Conservation (phyloP, 805 yeast genomes). For the Lipomyces japonicus region DNA sequence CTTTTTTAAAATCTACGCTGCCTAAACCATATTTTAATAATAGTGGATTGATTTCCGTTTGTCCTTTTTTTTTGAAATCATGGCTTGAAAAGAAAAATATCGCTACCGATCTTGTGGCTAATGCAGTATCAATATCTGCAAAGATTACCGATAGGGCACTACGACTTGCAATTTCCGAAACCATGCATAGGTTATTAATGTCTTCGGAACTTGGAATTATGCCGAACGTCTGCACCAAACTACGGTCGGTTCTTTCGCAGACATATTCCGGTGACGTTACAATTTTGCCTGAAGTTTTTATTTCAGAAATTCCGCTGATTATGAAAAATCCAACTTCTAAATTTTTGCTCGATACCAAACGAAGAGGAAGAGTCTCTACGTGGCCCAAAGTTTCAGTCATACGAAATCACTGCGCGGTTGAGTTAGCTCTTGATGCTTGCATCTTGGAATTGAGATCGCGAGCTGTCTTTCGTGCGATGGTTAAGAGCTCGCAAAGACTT, state of each 20-base stretch:
- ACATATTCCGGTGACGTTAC: conserved; percentile 92
- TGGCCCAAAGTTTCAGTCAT: conserved; percentile 90
- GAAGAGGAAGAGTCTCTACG: conserved; percentile 84
- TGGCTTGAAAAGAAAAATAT: not conserved
- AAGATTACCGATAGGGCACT: conserved; percentile 11
- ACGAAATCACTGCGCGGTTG: conserved; percentile 84
- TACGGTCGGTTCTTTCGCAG: conserved; percentile 75
- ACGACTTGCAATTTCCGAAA: conserved; percentile 55
- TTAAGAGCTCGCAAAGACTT: conserved; percentile 9
- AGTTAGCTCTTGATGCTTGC: conserved; percentile 77
- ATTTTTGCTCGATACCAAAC: conserved; percentile 62
- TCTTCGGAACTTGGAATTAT: conserved; percentile 72
- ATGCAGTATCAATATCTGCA: conserved; percentile 7
- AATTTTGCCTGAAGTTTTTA: conserved; percentile 70
- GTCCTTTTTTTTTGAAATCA: not conserved
- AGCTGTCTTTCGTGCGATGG: conserved; percentile 15
- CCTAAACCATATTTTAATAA: conserved; percentile 4
- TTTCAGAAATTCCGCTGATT: conserved; percentile 56
- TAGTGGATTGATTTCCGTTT: not conserved
- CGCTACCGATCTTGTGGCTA: conserved; percentile 3
- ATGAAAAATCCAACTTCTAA: conserved; percentile 79
- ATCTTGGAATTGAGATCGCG: conserved; percentile 41
- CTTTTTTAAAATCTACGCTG: conserved; percentile 48
- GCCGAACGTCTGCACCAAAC: conserved; percentile 65
- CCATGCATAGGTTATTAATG: conserved; percentile 72